Evolutionary conservation across 768 basidiomycete genomes (phyloP), one percentile per base, ranked within the genome.

Genomic region (Asterophora parasitica): DNA sequence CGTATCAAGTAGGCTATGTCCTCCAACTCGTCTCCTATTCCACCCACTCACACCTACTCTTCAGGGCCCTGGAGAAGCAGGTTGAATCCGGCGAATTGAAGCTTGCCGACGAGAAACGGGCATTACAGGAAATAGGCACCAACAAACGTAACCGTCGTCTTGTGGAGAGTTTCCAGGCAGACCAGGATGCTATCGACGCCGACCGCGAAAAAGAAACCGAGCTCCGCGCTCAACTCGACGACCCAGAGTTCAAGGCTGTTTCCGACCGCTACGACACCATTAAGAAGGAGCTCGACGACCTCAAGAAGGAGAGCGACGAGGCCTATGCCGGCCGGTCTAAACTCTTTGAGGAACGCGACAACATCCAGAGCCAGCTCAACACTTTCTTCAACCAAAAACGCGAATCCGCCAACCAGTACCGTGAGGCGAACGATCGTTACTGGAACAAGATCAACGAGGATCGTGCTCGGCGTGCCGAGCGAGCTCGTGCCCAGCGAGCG

Each of bases 51-150:
- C 49, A 46, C 48, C 26, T 41, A 52, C 48, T 27, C 39, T 45
- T 13, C 59, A 94, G 92, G 58, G 74, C 83, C 51, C 73, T 96
- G 50, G 90, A 98, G 42, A 85, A 81, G 61, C 88, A 92, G 63
- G 84, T 99, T 44, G 95, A 98, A 62, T 90, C 90, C 4, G 95
- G 95, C 19, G 81, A 59, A 49, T 76, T 99, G 77, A 96, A 91
- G 63, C 76, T 98, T 49, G 92, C 84, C 20, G 94, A 96, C 48
- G 96, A 99, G 69, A 97, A 96, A 70, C 85, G 92, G 43, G 89
- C 93, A 4, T 76, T 99, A n/a, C 78, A 81, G 55, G 95, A 98
- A 58, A 95, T 99, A 52, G 80, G 76, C 52, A 75, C 77, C 36
- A 70, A 75, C 52, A 89, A 79, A 61, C 85, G 91, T 35, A 75